Percentiles rank a stretch among this genome's conserved stretches.
Conservation (phyloP, 2,329 filamentous ascomycete genomes). For the Cladophialophora yegresii region DNA sequence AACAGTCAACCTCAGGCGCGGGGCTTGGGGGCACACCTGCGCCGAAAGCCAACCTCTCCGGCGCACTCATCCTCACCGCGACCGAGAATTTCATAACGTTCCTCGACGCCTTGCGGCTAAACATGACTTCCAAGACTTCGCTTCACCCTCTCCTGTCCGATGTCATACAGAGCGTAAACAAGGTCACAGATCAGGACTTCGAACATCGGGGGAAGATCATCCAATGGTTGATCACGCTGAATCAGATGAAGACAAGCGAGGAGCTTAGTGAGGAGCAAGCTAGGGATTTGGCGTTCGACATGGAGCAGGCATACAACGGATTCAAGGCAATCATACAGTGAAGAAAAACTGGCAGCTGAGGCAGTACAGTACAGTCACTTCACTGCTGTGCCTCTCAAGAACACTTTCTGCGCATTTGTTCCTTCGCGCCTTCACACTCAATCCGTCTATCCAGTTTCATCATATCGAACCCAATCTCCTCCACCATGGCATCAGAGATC, state of each 20-base stretch:
- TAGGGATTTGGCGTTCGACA: constrained; percentile 86
- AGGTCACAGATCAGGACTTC: constrained; percentile 93
- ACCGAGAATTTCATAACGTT: constrained; percentile 99
- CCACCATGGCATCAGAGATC: background rate
- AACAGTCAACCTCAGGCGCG: constrained; percentile 40
- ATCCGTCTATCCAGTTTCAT: background rate
- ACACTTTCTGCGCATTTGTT: background rate
- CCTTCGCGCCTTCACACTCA: background rate
- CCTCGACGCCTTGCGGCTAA: constrained; percentile 88
- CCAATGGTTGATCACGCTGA: constrained; percentile 94
- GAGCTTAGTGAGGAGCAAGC: constrained; percentile 85
- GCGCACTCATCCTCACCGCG: constrained; percentile 76
- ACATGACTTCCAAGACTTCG: constrained; percentile 90
- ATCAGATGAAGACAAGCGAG: constrained; percentile 96
- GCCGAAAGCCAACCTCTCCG: constrained; percentile 46
- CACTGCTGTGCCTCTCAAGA: background rate
- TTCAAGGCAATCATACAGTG: constrained; percentile 73
- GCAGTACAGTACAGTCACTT: background rate
- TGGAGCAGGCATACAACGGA: constrained; percentile 89
- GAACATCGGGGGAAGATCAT: constrained; percentile 96
- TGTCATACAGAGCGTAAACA: constrained; percentile 95
- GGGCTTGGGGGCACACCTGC: constrained; percentile 1
- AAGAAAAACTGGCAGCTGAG: background rate
- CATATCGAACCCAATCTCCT: background rate
- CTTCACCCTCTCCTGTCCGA: constrained; percentile 93